Evolutionary conservation across 768 basidiomycete species (phyloP).

Genomic region (Boletus barrowsii): DNA sequence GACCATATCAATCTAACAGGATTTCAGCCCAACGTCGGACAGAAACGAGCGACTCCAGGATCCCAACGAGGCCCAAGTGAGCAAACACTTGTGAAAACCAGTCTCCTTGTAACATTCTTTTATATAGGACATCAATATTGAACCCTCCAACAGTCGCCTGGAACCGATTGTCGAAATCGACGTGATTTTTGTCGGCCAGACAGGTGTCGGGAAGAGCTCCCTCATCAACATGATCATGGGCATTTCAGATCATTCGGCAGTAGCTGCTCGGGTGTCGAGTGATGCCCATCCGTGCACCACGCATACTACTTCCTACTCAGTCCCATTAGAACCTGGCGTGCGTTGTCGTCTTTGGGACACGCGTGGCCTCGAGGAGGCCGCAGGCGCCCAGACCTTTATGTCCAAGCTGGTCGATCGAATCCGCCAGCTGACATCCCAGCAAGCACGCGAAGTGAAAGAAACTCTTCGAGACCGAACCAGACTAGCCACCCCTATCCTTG

Average conservation of each 20-base stretch:
- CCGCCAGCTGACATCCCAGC: slow-evolving; percentile 8
- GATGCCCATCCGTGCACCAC: slow-evolving; percentile 18
- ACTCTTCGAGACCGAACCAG: slow-evolving; percentile 7
- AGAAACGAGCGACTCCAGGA: not conserved
- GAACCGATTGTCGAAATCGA: slow-evolving; percentile 11
- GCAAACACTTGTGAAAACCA: not conserved
- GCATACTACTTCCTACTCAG: slow-evolving; percentile 6
- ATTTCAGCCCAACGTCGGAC: not conserved
- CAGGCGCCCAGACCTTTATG: not conserved
- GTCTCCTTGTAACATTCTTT: not conserved
- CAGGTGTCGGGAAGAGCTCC: slow-evolving; percentile 26
- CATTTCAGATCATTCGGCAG: not conserved
- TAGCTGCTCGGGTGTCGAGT: slow-evolving; percentile 15
- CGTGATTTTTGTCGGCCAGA: slow-evolving; percentile 23
- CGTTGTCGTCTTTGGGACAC: slow-evolving; percentile 25
- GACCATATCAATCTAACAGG: not conserved
- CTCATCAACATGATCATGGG: slow-evolving; percentile 24
- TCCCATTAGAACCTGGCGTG: not conserved
- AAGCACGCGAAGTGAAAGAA: slow-evolving; percentile 18
- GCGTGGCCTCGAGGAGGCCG: slow-evolving; percentile 24
- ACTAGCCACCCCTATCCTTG: slow-evolving; percentile 11
- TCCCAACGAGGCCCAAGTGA: not conserved
- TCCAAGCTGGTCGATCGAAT: slow-evolving; percentile 9
- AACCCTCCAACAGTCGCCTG: not conserved
- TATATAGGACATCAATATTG: not conserved